Evolutionary conservation across 768 basidiomycete genomes (phyloP), one percentile per base, ranked within the genome.

Genomic region (Termitomyces sp.): DNA sequence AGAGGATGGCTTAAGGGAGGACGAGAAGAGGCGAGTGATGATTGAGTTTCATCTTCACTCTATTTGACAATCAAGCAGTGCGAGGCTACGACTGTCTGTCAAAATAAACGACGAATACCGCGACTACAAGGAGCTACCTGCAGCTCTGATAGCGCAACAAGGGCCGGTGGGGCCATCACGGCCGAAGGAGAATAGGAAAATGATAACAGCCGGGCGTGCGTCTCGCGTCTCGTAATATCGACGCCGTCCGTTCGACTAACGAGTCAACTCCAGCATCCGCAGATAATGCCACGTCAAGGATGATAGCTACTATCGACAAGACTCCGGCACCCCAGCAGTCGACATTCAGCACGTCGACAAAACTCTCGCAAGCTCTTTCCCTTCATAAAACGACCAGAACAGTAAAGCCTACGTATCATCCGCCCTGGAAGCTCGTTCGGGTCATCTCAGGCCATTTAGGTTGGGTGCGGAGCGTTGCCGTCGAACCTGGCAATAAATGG

Each of bases 401-500:
- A 8, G 84, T 98, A 67, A 97, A 98, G 71, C 97, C 97, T 7
- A 91, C 88, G 13, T 98, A 94, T 68, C 97, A 99, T 65, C 84
- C 97, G 6, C 90, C 86, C 62, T 98, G 96, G 97, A 97, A 97
- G 71, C 86, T 99, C 51, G 79, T 87, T 61, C 89, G 96, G 50
- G 97, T 99, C 64, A 98, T 99, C 58, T 97, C 94, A 1, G 97
- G 97, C 0, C 96, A 99, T 73, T 72, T 99, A 60, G 97, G 97
- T 10, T 99, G 97, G 97, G 96, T 99, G 16, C 84, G 97, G 57
- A 89, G 90, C 66, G 90, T 92, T 16, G 94, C 97, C 3, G 94
- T 99, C 38, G 97, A 98, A 72, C 96, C 96, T 10, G 97, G 94
- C 10, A 99, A 99, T 76, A 75, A 95, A 68, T 99, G 97, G 97